These are phyloP conservation scores for Artemisia annua DNA, from an alignment of 129 eudicot genomes.

Conservation along the genomic window DNA sequence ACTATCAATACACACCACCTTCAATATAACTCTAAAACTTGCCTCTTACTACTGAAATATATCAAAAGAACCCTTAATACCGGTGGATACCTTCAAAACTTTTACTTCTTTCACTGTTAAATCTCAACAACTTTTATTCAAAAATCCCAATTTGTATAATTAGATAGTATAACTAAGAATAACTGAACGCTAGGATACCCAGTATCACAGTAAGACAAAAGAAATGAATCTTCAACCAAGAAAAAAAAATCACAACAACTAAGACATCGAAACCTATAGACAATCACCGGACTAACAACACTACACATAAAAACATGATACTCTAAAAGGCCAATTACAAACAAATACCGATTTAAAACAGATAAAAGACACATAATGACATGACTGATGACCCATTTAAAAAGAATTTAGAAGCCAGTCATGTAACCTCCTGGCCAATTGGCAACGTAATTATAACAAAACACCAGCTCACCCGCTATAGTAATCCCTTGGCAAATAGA, in stretches of 20 bases:
- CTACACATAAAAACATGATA: background rate
- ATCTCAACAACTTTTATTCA: constrained; percentile 49
- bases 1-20: constrained; percentile 70
- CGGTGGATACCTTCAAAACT: constrained; percentile 58
- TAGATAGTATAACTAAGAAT: background rate
- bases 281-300: background rate
- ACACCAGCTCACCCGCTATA: constrained; percentile 73
- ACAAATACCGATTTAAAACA: background rate
- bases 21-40: constrained; percentile 59
- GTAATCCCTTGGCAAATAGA: constrained; percentile 87
- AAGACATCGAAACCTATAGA: background rate
- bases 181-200: too few species aligned
- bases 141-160: constrained; percentile 32
- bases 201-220: too few species aligned
- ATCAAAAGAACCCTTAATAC: constrained; percentile 56
- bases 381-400: background rate
- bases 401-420: background rate
- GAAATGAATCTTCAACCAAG: background rate
- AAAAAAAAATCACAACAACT: too few species aligned
- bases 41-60: constrained; percentile 62
- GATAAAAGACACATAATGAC: background rate
- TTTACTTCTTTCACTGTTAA: constrained; percentile 63
- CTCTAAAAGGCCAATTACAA: background rate
- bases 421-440: constrained; percentile 4
- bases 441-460: background rate